Base-by-base conservation (phyloP, 1,139 yeast genomes). In the Yamadazyma membranifaciens region DNA sequence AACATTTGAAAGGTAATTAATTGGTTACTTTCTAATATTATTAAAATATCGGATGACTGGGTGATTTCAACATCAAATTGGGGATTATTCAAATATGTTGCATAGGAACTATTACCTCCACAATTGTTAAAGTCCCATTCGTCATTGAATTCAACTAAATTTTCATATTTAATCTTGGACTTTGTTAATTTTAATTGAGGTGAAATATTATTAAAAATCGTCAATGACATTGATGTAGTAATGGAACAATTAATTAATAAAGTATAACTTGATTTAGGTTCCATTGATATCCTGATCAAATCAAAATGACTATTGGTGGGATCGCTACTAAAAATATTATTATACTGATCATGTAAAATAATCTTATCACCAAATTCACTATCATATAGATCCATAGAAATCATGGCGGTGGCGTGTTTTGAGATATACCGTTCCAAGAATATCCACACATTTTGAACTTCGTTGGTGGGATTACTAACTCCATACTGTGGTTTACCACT, bases 71-170 rank as follows among this genome's bases (percentile, higher is more conserved):
- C 38, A 33, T 65, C 62, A 51, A 67, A 84, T 48, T 85, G 88
- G 0, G 95, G 95, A 49, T 86, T 87, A 31, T 65, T 57, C 28
- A 75, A 62, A 50, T 72, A 86, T 1, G 75, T 60, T 2, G 77
- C 63, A 33, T 66, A 48, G 0, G 75, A 51, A 78, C 81, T 77
- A 47, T 72, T 75, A 0, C 92, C 91, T 2, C 87, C 89, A 33
- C 72, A 60, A 12, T 61, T 60, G 2, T 59, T 59, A 1, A 56
- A 51, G 11, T 60, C 63, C 91, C 92, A 84, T 25, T 57, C 61
- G 9, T 74, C 83, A 0, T 58, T 53, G 1, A 59, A 36, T 0
- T 60, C 41, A 2, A 61, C 56, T 1, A 50, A 45, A 1, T 48
- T 41, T 2, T 56, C 46, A 35, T 58, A 59, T 17, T 52, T 52